Evolutionary conservation across 257 asterid genomes (phyloP), one percentile per base, ranked within the genome.

Genomic region (Fraxinus americana): DNA sequence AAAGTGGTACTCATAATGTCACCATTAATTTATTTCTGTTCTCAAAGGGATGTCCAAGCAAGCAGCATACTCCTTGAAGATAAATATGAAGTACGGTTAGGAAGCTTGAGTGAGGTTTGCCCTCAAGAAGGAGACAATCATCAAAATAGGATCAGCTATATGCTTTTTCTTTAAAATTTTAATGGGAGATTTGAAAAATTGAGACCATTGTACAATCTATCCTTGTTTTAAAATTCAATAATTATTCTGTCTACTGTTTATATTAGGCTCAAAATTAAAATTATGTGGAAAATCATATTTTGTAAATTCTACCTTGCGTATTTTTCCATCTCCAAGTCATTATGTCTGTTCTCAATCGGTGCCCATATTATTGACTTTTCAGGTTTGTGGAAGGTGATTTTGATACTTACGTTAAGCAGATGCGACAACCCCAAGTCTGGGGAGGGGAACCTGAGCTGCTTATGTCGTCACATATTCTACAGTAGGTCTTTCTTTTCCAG

Each of bases 41-140:
- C 69, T 21, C 79, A 68, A 82, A 93, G 98, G 87, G 97, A 93
- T 78, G 78, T 93, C 81, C 97, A 93, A 90, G 93, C 98, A 59
- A 93, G 93, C 81, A 91, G 97, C 89, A 87, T 93, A 84, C 93
- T 93, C 72, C 94, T 91, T 79, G 98, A 93, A 75, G 97, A 93
- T 77, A 93, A 88, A 84, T 93, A 85, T 75, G 98, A 93, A 84
- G 97, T 91, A 74, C 83, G 98, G 83, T 68, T 93, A 39, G 98
- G 98, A 82, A 93, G 98, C 84, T 80, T 93, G 83, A 88, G 89
- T 71, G 93, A 88, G 84, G 91, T 86, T 78, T 91, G 93, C 78
- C 83, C 89, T 78, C 93, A 89, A 85, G 97, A 91, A 85, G 89
- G 86, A 4, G 96, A 89, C 69, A 74, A 77, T 74, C 90, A 89